These are phyloP conservation scores for Hymenoscyphus linearis DNA, from an alignment of 2,329 filamentous ascomycete genomes.

Conservation along the genomic window DNA sequence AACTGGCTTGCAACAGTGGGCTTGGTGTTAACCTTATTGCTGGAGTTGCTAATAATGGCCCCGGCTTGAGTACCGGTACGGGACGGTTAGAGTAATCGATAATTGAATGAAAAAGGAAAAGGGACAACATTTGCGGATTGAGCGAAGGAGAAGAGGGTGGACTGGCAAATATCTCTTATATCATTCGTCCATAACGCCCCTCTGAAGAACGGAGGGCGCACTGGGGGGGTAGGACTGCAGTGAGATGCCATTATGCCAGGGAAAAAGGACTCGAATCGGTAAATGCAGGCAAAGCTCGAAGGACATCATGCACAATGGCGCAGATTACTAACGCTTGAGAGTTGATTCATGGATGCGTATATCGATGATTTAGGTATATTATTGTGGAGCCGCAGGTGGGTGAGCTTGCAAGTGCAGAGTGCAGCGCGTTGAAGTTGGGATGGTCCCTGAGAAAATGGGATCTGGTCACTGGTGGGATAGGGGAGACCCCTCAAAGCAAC, in stretches of 20 bases:
- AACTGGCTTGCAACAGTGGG: not conserved
- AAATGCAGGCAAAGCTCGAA: not conserved
- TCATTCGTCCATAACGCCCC: not conserved
- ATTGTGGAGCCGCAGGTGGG: not conserved
- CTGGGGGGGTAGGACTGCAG: not conserved
- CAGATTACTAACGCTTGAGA: not conserved
- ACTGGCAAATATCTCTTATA: not conserved
- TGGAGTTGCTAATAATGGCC: not conserved
- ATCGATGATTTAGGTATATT: not conserved
- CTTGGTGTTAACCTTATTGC: not conserved
- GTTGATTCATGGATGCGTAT: not conserved
- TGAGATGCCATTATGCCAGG: not conserved
- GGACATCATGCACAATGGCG: not conserved
- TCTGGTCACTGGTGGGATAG: no score
- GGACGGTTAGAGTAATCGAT: no score
- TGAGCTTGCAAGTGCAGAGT: not conserved
- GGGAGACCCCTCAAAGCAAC: no score
- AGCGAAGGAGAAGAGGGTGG: not conserved
- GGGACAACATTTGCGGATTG: not conserved
- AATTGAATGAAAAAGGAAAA: no score
- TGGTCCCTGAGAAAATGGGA: not conserved
- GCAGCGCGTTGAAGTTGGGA: not conserved
- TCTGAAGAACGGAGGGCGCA: not conserved
- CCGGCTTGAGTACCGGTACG: not conserved
- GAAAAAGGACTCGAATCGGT: not conserved